A percentile compares a stretch with the other conserved stretches of the same genome.
phyloP scores from a whole-genome alignment of 495 filamentous ascomycete genomes.

The Patellaria atrata region DNA sequence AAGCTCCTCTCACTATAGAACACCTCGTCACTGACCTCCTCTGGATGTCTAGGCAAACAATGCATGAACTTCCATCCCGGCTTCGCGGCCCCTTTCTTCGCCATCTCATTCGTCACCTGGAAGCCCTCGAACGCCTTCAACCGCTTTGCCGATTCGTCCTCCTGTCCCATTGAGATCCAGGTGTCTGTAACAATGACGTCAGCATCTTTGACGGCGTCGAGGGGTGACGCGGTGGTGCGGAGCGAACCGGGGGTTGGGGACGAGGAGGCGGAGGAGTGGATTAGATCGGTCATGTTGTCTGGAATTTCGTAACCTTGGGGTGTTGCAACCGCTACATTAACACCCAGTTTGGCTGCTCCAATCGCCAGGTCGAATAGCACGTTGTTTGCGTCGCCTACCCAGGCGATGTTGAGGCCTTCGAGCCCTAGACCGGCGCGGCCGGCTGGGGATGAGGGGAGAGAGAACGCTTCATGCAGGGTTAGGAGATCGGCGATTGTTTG shows the following conservation, averaged over 20 bases:
- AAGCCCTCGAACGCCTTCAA: constrained; percentile 75
- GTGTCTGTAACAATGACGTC: constrained; percentile 92
- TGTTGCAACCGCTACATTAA: constrained; percentile 73
- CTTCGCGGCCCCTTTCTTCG: constrained; percentile 73
- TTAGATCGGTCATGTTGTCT: constrained; percentile 49
- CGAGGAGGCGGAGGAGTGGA: constrained; percentile 42
- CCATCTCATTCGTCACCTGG: constrained; percentile 74
- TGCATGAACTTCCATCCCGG: constrained; percentile 96
- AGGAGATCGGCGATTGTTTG: constrained; percentile 88
- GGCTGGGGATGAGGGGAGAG: constrained; percentile 29
- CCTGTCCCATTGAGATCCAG: constrained; percentile 96
- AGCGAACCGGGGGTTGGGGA: constrained; percentile 48
- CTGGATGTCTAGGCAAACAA: constrained; percentile 82
- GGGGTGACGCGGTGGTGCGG: constrained; percentile 59
- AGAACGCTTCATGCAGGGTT: constrained; percentile 69
- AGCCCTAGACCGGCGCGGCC: constrained; percentile 43
- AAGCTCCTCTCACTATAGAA: constrained; percentile 72
- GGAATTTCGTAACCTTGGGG: constrained; percentile 73
- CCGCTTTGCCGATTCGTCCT: constrained; percentile 60
- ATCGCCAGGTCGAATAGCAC: constrained; percentile 88
- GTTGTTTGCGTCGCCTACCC: constrained; percentile 95
- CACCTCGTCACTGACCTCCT: constrained; percentile 89
- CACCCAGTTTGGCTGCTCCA: constrained; percentile 69
- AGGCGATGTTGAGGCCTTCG: constrained; percentile 76
- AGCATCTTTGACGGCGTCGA: constrained; percentile 77